These are phyloP conservation scores for Excoecaria cochinchinensis DNA, from an alignment of 345 rosid species.

Conservation along the genomic window DNA sequence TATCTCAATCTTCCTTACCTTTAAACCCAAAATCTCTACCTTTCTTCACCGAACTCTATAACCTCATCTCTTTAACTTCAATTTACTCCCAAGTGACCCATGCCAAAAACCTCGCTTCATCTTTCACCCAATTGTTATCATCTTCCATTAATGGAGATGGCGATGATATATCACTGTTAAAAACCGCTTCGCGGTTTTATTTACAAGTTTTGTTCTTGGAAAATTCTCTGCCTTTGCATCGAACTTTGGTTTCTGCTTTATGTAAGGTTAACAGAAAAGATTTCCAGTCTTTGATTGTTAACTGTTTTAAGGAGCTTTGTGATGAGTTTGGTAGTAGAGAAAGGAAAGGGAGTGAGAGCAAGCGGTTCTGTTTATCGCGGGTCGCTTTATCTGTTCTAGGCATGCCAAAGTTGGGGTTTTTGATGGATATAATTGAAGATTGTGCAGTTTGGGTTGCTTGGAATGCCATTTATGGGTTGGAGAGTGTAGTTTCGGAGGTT, in stretches of 20 bases:
- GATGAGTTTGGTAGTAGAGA: constrained; percentile 50
- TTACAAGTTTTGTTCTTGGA: constrained; percentile 75
- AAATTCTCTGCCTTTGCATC: constrained; percentile 77
- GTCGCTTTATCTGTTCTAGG: constrained; percentile 82
- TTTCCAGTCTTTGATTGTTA: constrained; percentile 43
- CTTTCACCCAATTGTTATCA: constrained; percentile 49
- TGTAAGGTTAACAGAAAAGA: constrained; percentile 45
- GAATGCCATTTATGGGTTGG: constrained; percentile 71
- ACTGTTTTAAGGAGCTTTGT: constrained; percentile 61
- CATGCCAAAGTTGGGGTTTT: constrained; percentile 79
- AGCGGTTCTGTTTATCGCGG: constrained; percentile 71
- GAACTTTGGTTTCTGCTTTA: constrained; percentile 67
- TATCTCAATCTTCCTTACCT: constrained; percentile 39
- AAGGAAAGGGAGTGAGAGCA: constrained; percentile 33
- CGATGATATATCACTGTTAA: constrained; percentile 21
- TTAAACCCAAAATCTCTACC: constrained; percentile 29
- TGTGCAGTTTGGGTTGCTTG: constrained; percentile 67
- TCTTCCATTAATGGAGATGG: constrained; percentile 13
- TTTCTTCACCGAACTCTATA: constrained; percentile 48
- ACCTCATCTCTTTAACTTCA: constrained; percentile 65
- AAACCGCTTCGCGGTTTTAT: constrained; percentile 51
- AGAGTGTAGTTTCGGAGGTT: constrained; percentile 55
- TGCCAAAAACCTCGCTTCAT: constrained; percentile 58
- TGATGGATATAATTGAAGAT: constrained; percentile 68
- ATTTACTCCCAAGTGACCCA: constrained; percentile 70